Base-by-base conservation (phyloP, 495 filamentous ascomycete genomes). In the Aspergillus coremiiformis region DNA sequence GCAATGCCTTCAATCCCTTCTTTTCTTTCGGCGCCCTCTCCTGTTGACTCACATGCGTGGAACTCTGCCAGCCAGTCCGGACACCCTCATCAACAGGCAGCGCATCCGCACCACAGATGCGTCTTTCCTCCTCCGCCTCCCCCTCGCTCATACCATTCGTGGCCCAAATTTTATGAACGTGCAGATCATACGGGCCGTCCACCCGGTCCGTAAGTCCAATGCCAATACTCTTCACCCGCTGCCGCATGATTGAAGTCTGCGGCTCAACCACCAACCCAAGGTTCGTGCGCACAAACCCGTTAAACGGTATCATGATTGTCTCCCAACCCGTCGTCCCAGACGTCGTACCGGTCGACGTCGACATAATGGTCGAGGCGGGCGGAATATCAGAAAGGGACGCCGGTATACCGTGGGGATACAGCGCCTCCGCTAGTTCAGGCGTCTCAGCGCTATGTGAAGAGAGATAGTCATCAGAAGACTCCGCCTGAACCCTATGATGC, bases 221-320 rank as follows among this genome's bases (percentile, higher is more conserved):
- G 11, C 93, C 93, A 15, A 98, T 72, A 35, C 85, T 92, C 63
- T 80, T 78, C 35, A 98, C 83, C 60, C 86, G 87, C 63, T 94
- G 84, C 45, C 85, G 82, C 63, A 95, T 64, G 54, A 96, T 82
- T 64, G 92, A 89, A 8, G 82, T 82, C 74, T 96, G 91, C 21
- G 91, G 93, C 73, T 97, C 90, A 9, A 95, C 82, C 0, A 95
- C 87, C 52, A 83, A 78, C 15, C 93, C 93, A 60, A 90, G 76
- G 66, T 96, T 96, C 29, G 94, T 98, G 46, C 94, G 80, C 47
- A 97, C 92, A 66, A 98, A 97, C 41, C 94, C 86, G 64, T 83
- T 83, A 75, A 90, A 92, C 37, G 86, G 86, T 47, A 98, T 84
- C 43, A 95, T 61, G 21, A 96, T 79, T 8, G 90, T 95, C 75